Conservation (phyloP, 345 rosid species). For the Pistacia integerrima region DNA sequence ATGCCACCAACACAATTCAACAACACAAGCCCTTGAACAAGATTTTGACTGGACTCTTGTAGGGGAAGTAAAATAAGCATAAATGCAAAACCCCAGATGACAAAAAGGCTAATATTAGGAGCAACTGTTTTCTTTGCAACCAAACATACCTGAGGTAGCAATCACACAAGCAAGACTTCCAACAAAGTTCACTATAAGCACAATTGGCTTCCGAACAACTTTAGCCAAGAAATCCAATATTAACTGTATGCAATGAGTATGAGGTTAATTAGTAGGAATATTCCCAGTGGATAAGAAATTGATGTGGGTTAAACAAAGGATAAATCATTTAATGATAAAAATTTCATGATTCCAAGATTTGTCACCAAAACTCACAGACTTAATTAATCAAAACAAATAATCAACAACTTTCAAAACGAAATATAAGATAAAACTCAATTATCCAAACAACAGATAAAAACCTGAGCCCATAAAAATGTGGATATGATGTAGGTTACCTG, state of each 20-base stretch:
- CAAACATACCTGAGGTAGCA: conserved; percentile 70
- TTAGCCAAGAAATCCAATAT: conserved; percentile 76
- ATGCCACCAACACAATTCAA: conserved; percentile 94
- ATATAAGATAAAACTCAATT: too few species aligned
- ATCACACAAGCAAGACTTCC: conserved; percentile 97
- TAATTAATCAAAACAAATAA: too few species aligned
- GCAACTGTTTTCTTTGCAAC: background rate
- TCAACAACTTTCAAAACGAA: too few species aligned
- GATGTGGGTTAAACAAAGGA: background rate
- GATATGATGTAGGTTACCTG: conserved; percentile 39
- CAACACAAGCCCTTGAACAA: conserved; percentile 76
- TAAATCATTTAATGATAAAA: too few species aligned
- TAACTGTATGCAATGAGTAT: conserved; percentile 43
- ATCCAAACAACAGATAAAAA: too few species aligned
- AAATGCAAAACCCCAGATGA: conserved; percentile 4
- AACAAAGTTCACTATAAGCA: conserved; percentile 82
- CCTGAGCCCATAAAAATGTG: too few species aligned
- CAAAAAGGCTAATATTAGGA: background rate
- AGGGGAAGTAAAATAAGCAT: conserved; percentile 2
- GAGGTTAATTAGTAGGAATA: background rate
- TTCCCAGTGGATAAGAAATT: background rate
- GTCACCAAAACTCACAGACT: too few species aligned
- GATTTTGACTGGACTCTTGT: conserved; percentile 46
- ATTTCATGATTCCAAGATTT: too few species aligned
- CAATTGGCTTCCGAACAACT: conserved; percentile 70